Evolutionary conservation across 257 asterid species (phyloP), one percentile per base, ranked within the genome.

Genomic region (Eustoma russellianum): DNA sequence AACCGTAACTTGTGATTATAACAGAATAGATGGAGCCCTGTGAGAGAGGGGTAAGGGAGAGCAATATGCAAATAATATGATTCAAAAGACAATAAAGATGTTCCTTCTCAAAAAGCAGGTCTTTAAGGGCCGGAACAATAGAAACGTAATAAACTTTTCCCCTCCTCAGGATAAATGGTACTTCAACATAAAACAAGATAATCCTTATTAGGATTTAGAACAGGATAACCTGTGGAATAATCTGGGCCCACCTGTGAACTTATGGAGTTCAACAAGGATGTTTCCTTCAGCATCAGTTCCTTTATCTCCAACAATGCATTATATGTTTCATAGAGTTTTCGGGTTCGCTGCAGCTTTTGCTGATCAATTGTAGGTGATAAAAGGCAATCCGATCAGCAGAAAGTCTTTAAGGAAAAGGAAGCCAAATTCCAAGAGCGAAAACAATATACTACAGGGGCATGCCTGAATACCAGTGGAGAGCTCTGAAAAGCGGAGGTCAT

Each of bases 281-380:
- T 85, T 73, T 88, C 97, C 71, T 88, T 88, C 43, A 80, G 74
- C 95, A 82, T 85, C 70, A 85, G 53, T 59, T 85, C 95, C 66
- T 80, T 85, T 40, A 81, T 75, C 86, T 83, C 95, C 82, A 80
- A 68, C 48, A 85, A 68, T 48, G 95, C 83, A 66, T 88, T 85
- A 68, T 69, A 85, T n/a, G 94, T 85, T 55, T 81, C 97, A 69
- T 85, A 85, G 66, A 68, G 70, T 68, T 73, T 80, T 44, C 77
- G 80, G 34, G 92, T 85, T 74, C 78, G 91, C 17, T 62, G 61
- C 64, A 66, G 92, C 76, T 75, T 82, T 66, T 73, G 79, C 97
- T 88, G 71, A 62, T 38, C 43, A 66, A 68, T 55, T 28, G 59
- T 34, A 61, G 61, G 55, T 53, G 19, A 66, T 30, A 41, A 9